Evolutionary conservation across 106 monocot genomes (phyloP), one percentile per base, ranked within the genome.

Genomic region (Dendrobium huoshanense): DNA sequence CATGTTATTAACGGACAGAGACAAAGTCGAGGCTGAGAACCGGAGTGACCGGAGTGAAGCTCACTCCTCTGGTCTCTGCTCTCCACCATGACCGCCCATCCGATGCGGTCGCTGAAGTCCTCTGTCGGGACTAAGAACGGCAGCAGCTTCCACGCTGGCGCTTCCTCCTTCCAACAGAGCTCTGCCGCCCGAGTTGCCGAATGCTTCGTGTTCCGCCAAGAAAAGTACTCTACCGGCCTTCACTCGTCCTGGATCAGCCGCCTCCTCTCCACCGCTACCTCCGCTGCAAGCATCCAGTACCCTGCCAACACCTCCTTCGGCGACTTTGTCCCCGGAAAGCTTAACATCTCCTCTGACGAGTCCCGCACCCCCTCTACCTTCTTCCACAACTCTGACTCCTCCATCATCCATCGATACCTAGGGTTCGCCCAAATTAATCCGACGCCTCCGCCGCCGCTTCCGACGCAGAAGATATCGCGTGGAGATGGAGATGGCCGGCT

Each of bases 231-330:
- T 7, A 15, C 59, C 19, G 64, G 20, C 25, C 64, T 65, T n/a
- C 64, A 20, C 64, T 65, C 64, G 5, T 65, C 64, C 64, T 65
- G 64, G 64, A 65, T 65, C 64, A 65, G 64, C 64, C 64, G 64
- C 64, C 64, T 65, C 7, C 64, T 20, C 64, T n/a, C n/a, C 64
- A 25, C 64, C 9, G 22, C 64, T 22, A 9, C 24, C 64, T 5
- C 24, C 64, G 24, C 7, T 9, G 64, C 20, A 20, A 9, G 64
- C 24, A 65, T 65, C 25, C 64, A 65, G 1, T 65, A 20, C 20
- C 59, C 64, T n/a, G 64, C 7, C 64, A 65, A 22, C 5, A 25
- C 25, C 22, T 65, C 64, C 22, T 20, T 4, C 24, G 64, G 64
- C 22, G 22, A 1, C 25, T n/a, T 25, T n/a, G 0, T 25, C 22